Evolutionary conservation across 129 eudicot species (phyloP).

Genomic region (Helichrysum umbraculigerum): DNA sequence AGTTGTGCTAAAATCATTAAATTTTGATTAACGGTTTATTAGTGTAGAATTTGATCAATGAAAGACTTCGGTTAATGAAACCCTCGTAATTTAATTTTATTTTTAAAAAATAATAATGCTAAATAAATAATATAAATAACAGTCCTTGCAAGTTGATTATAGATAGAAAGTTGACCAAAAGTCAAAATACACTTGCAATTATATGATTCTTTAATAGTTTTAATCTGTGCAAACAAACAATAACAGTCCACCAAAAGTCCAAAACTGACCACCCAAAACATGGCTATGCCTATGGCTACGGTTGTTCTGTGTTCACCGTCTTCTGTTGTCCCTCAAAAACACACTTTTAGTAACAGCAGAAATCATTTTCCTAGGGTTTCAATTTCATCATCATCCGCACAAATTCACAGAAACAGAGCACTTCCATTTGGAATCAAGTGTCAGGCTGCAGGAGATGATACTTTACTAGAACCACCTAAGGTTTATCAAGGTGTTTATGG

Average conservation of each 20-base stretch:
- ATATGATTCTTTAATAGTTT: background rate
- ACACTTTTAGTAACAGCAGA: constrained; percentile 11
- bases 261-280: constrained; percentile 15
- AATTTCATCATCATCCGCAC: constrained; percentile 12
- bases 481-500: constrained; percentile 82
- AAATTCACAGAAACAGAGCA: constrained; percentile 4
- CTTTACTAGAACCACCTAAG: constrained; percentile 22
- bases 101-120: too few relatives aligned
- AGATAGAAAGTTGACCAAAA: constrained; percentile 6
- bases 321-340: constrained; percentile 4
- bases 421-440: constrained; percentile 25
- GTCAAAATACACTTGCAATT: background rate
- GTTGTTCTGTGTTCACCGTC: constrained; percentile 27
- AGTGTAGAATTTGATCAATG: too few relatives aligned
- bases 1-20: too few relatives aligned
- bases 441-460: constrained; percentile 43
- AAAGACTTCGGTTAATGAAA: too few relatives aligned
- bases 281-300: constrained; percentile 29
- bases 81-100: too few relatives aligned
- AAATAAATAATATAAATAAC: too few relatives aligned
- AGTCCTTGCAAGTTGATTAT: too few relatives aligned
- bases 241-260: constrained; percentile 26
- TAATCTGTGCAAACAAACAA: constrained; percentile 12
- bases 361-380: constrained; percentile 22
- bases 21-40: too few relatives aligned